These are phyloP conservation scores for Metschnikowia baotianmanensis DNA, from an alignment of 805 yeast genomes.

Conservation along the genomic window DNA sequence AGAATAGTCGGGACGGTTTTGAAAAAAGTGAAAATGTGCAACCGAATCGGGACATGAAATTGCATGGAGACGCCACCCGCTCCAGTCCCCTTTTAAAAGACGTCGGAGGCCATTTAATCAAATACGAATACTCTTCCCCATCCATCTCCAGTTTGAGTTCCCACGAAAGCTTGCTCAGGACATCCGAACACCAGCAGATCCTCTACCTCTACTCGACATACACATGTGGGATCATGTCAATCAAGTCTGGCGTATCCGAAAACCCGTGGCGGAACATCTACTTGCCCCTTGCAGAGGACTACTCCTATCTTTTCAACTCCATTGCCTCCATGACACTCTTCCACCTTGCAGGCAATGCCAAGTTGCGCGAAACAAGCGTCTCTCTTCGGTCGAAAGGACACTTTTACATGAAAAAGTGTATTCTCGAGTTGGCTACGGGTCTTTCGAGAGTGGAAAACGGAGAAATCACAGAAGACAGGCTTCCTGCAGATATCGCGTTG, in stretches of 20 bases:
- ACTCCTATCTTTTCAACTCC: conserved; percentile 59
- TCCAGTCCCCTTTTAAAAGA: conserved; percentile 6
- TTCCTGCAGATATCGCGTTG: conserved; percentile 64
- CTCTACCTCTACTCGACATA: conserved; percentile 33
- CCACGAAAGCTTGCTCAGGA: conserved; percentile 17
- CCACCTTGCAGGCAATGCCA: conserved; percentile 43
- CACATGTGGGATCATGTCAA: conserved; percentile 52
- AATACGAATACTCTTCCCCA: conserved; percentile 12
- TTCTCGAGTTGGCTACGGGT: conserved; percentile 58
- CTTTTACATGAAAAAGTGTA: conserved; percentile 57
- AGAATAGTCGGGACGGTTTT: background rate
- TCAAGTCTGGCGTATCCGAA: conserved; percentile 60
- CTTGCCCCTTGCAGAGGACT: conserved; percentile 54
- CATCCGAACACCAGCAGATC: conserved; percentile 38
- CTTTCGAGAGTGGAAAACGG: conserved; percentile 31
- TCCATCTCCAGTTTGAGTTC: conserved; percentile 10
- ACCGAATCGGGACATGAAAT: background rate
- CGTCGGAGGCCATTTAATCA: conserved; percentile 11
- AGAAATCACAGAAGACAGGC: conserved; percentile 20
- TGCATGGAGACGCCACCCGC: background rate
- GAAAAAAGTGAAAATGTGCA: background rate
- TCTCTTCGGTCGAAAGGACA: conserved; percentile 49
- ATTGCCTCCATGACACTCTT: conserved; percentile 66
- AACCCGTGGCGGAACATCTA: conserved; percentile 65
- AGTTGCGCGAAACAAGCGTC: conserved; percentile 44